Percentiles rank a stretch among this genome's conserved stretches.
Conservation (phyloP, 2,329 filamentous ascomycete genomes). For the Fusarium pseudoanthophilum region DNA sequence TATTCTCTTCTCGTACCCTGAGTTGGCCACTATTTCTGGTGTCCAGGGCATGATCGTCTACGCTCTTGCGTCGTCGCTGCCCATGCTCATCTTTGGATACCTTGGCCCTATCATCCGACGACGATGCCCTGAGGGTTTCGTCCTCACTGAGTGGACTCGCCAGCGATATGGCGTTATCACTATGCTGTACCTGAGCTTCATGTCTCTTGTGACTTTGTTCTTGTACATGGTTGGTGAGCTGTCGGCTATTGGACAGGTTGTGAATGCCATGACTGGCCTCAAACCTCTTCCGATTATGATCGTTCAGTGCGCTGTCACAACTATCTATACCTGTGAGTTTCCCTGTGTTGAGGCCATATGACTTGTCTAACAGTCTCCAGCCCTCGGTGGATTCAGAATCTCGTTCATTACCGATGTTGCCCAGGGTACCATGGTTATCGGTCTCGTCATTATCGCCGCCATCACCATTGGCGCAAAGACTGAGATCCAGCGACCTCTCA, state of each 20-base stretch:
- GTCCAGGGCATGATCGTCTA: slow-evolving; percentile 84
- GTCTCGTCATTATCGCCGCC: slow-evolving; percentile 78
- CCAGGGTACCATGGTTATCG: slow-evolving; percentile 81
- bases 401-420: slow-evolving; percentile 87
- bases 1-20: slow-evolving; percentile 84
- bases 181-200: slow-evolving; percentile 78
- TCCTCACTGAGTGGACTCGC: slow-evolving; percentile 85
- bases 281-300: slow-evolving; percentile 80
- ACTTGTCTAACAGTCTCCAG: slow-evolving; percentile 52
- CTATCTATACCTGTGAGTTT: slow-evolving; percentile 80
- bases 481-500: slow-evolving; percentile 74
- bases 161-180: slow-evolving; percentile 78
- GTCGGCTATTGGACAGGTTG: slow-evolving; percentile 82
- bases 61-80: slow-evolving; percentile 76
- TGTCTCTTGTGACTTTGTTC: slow-evolving; percentile 84
- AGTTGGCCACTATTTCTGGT: slow-evolving; percentile 81
- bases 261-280: slow-evolving; percentile 78
- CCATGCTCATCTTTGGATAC: slow-evolving; percentile 78
- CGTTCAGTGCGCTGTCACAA: slow-evolving; percentile 80
- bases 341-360: fast-evolving
- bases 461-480: slow-evolving; percentile 82
- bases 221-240: slow-evolving; percentile 89
- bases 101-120: slow-evolving; percentile 81
- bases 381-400: slow-evolving; percentile 83
- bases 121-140: slow-evolving; percentile 85